These are phyloP conservation scores for Pythium insidiosum DNA, from an alignment of 352 stramenopile genomes.

Conservation along the genomic window DNA sequence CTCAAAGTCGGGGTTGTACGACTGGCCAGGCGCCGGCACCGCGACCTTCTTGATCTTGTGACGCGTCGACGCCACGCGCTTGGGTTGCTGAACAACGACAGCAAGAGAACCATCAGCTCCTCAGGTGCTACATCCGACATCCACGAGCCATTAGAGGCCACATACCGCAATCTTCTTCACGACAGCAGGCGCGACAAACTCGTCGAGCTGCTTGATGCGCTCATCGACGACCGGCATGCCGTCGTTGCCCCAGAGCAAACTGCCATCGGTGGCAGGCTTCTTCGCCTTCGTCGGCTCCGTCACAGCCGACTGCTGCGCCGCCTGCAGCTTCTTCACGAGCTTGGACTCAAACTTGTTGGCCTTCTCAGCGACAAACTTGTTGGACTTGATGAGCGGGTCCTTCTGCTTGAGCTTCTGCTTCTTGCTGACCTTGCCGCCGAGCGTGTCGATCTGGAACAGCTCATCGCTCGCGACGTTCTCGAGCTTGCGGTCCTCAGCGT, in stretches of 20 bases:
- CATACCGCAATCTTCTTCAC: constrained; percentile 45
- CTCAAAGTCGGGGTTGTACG: constrained; percentile 80
- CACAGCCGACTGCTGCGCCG: constrained; percentile 11
- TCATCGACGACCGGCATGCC: constrained; percentile 26
- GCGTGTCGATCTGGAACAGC: constrained; percentile 78
- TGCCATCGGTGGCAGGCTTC: constrained; percentile 2
- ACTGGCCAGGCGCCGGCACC: constrained; percentile 67
- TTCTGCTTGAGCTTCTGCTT: constrained; percentile 61
- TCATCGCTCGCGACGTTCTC: constrained; percentile 55
- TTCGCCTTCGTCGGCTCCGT: constrained; percentile 10
- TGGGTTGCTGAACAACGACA: no score
- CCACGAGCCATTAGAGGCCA: no score
- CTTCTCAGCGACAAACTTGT: constrained; percentile 61
- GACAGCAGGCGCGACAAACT: constrained; percentile 52
- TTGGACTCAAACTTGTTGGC: constrained; percentile 46
- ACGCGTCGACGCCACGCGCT: constrained; percentile 47
- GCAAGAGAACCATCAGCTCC: no score
- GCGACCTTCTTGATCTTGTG: constrained; percentile 69
- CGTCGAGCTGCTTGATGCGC: constrained; percentile 31
- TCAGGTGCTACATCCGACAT: no score
- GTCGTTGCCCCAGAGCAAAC: constrained; percentile 39
- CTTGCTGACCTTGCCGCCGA: constrained; percentile 56
- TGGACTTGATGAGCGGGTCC: constrained; percentile 60
- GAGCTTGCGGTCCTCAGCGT: constrained; percentile 75
- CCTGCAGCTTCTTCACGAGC: constrained; percentile 49